Percentiles rank a stretch among this genome's conserved stretches.
Conservation (phyloP, 1,139 yeast genomes). For the Hanseniaspora uvarum region DNA sequence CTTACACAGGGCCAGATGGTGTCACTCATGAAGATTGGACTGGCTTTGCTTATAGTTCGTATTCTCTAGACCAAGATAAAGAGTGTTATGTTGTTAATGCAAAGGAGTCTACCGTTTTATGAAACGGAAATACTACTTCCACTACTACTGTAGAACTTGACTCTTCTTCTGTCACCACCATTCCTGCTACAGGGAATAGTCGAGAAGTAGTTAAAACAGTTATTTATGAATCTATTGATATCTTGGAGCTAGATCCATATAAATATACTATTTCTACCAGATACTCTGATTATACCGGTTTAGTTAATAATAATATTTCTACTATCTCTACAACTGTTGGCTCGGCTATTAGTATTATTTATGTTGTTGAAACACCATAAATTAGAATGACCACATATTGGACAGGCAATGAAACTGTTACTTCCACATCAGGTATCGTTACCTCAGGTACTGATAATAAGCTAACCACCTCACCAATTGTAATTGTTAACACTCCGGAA, state of each 20-base stretch:
- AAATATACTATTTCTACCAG: no score
- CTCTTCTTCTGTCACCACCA: slow-evolving; percentile 3
- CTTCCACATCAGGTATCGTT: not conserved
- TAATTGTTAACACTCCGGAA: not conserved
- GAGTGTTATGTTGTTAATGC: slow-evolving; percentile 1
- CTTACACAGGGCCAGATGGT: slow-evolving; percentile 21
- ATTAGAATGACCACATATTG: not conserved
- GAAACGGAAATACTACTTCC: not conserved
- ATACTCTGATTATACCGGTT: no score
- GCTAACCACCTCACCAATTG: not conserved
- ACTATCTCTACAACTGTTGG: not conserved
- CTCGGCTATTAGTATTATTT: not conserved
- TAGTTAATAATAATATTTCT: no score
- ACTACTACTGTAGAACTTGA: not conserved
- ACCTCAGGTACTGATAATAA: not conserved
- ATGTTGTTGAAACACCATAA: not conserved
- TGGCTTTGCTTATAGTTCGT: slow-evolving; percentile 6
- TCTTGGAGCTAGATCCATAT: no score
- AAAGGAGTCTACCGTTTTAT: not conserved
- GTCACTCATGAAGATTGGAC: slow-evolving; percentile 17
- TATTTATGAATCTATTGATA: not conserved
- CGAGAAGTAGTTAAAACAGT: not conserved
- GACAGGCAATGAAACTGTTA: not conserved
- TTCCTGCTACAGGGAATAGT: not conserved
- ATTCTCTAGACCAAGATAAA: not conserved